phyloP scores from a whole-genome alignment of 441 rosid species.

The Breynia disticha region DNA sequence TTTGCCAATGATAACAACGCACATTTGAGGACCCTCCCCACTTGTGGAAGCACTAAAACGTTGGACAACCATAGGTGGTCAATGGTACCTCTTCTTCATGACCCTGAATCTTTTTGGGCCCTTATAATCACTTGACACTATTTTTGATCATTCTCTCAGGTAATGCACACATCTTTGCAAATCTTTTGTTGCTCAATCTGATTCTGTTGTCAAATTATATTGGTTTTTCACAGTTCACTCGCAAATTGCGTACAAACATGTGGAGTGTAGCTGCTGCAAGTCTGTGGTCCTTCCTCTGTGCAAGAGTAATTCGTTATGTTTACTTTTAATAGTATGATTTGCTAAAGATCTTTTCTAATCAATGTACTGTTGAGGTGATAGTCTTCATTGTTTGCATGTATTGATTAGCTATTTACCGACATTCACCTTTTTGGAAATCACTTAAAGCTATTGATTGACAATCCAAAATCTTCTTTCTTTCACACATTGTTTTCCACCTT shows the following conservation, averaged over 20 bases:
- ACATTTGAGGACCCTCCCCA: constrained; percentile 30
- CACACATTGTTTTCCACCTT: too few species aligned
- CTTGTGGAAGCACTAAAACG: constrained; percentile 36
- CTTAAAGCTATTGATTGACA: background rate
- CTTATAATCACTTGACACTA: constrained; percentile 23
- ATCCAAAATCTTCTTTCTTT: too few species aligned
- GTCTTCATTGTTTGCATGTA: background rate
- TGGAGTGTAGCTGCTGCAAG: constrained; percentile 5
- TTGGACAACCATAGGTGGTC: constrained; percentile 32
- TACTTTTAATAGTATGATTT: constrained; percentile 4
- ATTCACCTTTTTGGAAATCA: background rate
- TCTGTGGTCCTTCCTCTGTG: constrained; percentile 14
- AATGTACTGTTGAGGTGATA: constrained; percentile 4
- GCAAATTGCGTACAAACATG: constrained; percentile 17
- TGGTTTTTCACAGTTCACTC: constrained; percentile 14
- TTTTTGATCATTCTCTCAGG: constrained; percentile 20
- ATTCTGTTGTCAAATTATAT: constrained; percentile 6
- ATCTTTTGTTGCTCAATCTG: constrained; percentile 15
- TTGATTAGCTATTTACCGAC: background rate
- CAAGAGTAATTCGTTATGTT: constrained; percentile 11
- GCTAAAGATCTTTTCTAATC: constrained; percentile 10
- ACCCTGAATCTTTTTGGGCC: constrained; percentile 38
- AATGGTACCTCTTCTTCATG: constrained; percentile 27
- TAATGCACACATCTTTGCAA: constrained; percentile 16
- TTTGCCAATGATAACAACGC: constrained; percentile 29